Evolutionary conservation across 371 early-diverging fungal species (phyloP).

Genomic region (Mortierella sp.): DNA sequence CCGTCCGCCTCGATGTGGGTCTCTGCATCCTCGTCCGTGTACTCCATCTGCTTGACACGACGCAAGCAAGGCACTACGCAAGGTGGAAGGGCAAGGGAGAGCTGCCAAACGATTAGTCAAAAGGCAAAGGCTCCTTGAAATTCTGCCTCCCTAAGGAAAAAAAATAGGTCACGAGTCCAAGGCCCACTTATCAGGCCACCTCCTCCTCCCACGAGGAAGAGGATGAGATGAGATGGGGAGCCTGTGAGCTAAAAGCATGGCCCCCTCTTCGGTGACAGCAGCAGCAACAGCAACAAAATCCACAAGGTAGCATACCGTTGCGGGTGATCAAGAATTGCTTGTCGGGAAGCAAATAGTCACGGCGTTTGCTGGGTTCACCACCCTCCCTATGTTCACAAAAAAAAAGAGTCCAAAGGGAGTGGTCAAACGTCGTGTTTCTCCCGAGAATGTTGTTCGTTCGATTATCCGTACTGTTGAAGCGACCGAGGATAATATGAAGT

Average conservation of each 20-base stretch:
- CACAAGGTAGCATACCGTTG: slow-evolving; percentile 73
- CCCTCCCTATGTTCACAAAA: slow-evolving; percentile 71
- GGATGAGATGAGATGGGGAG: slow-evolving; percentile 8
- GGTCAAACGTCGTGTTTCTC: neutral
- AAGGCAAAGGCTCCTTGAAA: slow-evolving; percentile 24
- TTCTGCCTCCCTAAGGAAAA: slow-evolving; percentile 25
- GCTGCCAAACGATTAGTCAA: neutral
- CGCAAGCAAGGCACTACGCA: slow-evolving; percentile 89
- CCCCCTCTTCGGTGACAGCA: slow-evolving; percentile 3
- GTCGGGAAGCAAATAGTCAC: slow-evolving; percentile 92
- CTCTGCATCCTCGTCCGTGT: neutral
- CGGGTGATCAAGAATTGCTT: slow-evolving; percentile 97
- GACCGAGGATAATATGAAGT: neutral
- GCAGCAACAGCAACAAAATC: neutral
- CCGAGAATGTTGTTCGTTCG: neutral
- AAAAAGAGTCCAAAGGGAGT: neutral
- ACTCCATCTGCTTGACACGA: slow-evolving; percentile 69
- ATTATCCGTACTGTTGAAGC: neutral
- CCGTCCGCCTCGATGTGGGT: neutral
- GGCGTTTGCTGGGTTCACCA: slow-evolving; percentile 85
- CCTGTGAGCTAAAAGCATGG: slow-evolving; percentile 20
- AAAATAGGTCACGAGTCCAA: slow-evolving; percentile 42
- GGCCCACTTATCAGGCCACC: slow-evolving; percentile 14
- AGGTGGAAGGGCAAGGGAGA: slow-evolving; percentile 2
- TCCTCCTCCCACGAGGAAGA: neutral